Evolutionary conservation across 257 asterid genomes (phyloP).

Genomic region (Mitragyna speciosa): DNA sequence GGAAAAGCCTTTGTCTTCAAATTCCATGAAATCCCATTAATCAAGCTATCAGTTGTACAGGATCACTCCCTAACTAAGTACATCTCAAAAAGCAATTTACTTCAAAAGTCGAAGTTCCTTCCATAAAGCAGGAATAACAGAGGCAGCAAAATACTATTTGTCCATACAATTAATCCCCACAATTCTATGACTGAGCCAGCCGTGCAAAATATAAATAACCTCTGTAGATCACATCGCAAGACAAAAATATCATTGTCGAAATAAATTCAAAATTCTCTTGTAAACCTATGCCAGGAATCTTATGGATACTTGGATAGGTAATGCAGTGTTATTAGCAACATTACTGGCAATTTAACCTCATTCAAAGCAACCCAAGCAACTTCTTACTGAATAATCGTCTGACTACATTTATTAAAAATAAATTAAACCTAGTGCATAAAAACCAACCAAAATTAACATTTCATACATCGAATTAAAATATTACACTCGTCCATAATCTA

Average conservation of each 20-base stretch:
- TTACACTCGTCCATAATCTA: background rate
- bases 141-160: background rate
- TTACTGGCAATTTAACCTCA: background rate
- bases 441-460: background rate
- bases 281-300: background rate
- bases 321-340: background rate
- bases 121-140: no score
- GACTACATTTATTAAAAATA: background rate
- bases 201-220: background rate
- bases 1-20: background rate
- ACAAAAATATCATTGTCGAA: background rate
- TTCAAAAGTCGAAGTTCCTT: background rate
- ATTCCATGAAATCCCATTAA: background rate
- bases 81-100: background rate
- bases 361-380: background rate
- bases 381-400: background rate
- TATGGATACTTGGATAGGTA: background rate
- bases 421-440: background rate
- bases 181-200: background rate
- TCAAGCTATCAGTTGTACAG: background rate
- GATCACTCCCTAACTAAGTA: no score
- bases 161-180: background rate
- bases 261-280: background rate
- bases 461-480: background rate
- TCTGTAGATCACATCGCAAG: background rate